A percentile compares a stretch with the other conserved stretches of the same genome.
Evolutionary conservation across 2,329 filamentous ascomycete genomes (phyloP).

Genomic region (Aspergillus neotritici): DNA sequence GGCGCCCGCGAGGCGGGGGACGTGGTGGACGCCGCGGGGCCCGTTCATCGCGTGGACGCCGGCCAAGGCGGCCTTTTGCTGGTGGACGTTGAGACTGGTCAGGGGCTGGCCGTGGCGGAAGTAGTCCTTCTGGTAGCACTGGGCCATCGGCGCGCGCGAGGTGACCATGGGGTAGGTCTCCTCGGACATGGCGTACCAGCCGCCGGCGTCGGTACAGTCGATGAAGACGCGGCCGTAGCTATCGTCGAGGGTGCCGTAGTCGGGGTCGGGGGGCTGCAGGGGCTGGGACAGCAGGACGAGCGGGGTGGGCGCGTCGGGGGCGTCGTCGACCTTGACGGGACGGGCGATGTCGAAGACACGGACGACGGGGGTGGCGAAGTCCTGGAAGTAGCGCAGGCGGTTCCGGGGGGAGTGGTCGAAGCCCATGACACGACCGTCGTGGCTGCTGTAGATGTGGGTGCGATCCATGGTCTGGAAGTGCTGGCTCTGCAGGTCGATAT

Average conservation of each 20-base stretch:
- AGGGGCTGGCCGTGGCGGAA: constrained; percentile 33
- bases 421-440: constrained; percentile 77
- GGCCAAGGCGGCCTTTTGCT: constrained; percentile 58
- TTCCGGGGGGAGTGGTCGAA: constrained; percentile 61
- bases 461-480: constrained; percentile 76
- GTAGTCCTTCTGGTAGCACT: constrained; percentile 52
- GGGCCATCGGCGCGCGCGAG: constrained; percentile 56
- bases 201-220: constrained; percentile 77
- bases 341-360: constrained; percentile 84
- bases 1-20: constrained; percentile 43
- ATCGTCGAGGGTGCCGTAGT: constrained; percentile 42
- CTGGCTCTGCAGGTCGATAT: constrained; percentile 79
- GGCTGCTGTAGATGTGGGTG: constrained; percentile 80
- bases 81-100: constrained; percentile 35
- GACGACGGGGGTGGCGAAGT: constrained; percentile 70
- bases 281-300: constrained; percentile 85
- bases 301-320: constrained; percentile 57
- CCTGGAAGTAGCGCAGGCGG: constrained; percentile 59
- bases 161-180: constrained; percentile 78
- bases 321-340: constrained; percentile 60
- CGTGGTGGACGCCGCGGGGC: constrained; percentile 32
- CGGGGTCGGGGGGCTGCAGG: constrained; percentile 51
- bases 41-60: constrained; percentile 64
- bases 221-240: constrained; percentile 69
- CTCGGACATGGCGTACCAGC: constrained; percentile 93